These are phyloP conservation scores for Jatropha multifida DNA, from an alignment of 441 rosid genomes.

Conservation along the genomic window DNA sequence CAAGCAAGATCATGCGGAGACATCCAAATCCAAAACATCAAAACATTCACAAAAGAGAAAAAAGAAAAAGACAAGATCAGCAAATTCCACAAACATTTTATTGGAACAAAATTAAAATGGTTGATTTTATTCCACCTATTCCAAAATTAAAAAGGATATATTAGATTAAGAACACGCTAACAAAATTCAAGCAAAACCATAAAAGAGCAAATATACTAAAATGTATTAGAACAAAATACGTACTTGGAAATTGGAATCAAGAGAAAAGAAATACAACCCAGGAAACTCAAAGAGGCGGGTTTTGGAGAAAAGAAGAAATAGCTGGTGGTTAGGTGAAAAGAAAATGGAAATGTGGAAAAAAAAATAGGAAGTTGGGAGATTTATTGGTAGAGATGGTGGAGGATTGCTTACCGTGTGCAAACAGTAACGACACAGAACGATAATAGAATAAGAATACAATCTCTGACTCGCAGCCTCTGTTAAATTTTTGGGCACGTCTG, in stretches of 20 bases:
- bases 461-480: no score
- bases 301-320: not conserved
- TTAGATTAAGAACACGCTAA: not conserved
- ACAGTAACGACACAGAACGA: not conserved
- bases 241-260: not conserved
- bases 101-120: no score
- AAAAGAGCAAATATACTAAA: not conserved
- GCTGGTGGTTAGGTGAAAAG: not conserved
- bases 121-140: no score
- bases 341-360: not conserved
- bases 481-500: conserved; percentile 26
- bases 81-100: conserved; percentile 2
- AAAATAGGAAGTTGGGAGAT: not conserved
- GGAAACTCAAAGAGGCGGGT: conserved; percentile 24
- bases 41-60: not conserved
- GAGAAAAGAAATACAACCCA: conserved; percentile 11
- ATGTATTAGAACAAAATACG: not conserved
- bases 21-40: not conserved
- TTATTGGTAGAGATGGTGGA: not conserved
- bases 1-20: conserved; percentile 15
- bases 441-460: no score
- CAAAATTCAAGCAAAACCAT: conserved; percentile 11
- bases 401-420: conserved; percentile 7
- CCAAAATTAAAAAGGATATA: not conserved
- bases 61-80: conserved; percentile 20